phyloP scores from a whole-genome alignment of 108 stramenopile species.

The Skeletonema potamos region DNA sequence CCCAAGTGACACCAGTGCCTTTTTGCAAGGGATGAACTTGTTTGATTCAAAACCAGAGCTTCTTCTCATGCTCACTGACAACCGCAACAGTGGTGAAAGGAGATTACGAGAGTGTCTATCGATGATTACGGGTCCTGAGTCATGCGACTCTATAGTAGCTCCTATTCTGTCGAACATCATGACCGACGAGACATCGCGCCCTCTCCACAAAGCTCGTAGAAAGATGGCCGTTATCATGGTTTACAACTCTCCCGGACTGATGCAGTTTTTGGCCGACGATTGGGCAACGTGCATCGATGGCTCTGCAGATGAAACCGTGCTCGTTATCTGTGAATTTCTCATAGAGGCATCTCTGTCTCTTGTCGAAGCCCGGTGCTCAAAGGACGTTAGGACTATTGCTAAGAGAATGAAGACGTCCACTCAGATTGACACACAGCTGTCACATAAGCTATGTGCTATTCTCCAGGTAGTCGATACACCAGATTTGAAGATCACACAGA shows the following conservation, averaged over 20 bases:
- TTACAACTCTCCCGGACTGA: slow-evolving; percentile 24
- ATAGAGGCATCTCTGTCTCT: slow-evolving; percentile 17
- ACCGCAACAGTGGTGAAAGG: slow-evolving; percentile 24
- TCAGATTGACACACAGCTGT: slow-evolving; percentile 3
- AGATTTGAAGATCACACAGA: not conserved
- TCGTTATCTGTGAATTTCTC: slow-evolving; percentile 31
- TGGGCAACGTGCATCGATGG: slow-evolving; percentile 2
- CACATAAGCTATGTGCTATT: slow-evolving; percentile 27
- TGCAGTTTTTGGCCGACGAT: slow-evolving; percentile 15
- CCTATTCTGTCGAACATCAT: slow-evolving; percentile 35
- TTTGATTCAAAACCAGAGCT: slow-evolving; percentile 49
- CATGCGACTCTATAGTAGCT: slow-evolving; percentile 26
- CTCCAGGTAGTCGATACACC: slow-evolving; percentile 31
- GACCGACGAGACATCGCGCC: slow-evolving; percentile 28
- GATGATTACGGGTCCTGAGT: slow-evolving; percentile 14
- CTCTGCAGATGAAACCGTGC: slow-evolving; percentile 3
- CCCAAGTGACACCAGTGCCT: slow-evolving; percentile 6
- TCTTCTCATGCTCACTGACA: slow-evolving; percentile 28
- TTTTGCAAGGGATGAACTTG: slow-evolving; percentile 40
- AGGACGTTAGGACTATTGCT: slow-evolving; percentile 28
- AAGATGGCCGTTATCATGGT: slow-evolving; percentile 15
- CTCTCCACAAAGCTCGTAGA: slow-evolving; percentile 28
- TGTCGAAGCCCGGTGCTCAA: slow-evolving; percentile 35
- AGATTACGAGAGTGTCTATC: slow-evolving; percentile 38
- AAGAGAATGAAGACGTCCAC: slow-evolving; percentile 13